phyloP scores from a whole-genome alignment of 148 eudicot genomes.

The Vaccinium darrowii region DNA sequence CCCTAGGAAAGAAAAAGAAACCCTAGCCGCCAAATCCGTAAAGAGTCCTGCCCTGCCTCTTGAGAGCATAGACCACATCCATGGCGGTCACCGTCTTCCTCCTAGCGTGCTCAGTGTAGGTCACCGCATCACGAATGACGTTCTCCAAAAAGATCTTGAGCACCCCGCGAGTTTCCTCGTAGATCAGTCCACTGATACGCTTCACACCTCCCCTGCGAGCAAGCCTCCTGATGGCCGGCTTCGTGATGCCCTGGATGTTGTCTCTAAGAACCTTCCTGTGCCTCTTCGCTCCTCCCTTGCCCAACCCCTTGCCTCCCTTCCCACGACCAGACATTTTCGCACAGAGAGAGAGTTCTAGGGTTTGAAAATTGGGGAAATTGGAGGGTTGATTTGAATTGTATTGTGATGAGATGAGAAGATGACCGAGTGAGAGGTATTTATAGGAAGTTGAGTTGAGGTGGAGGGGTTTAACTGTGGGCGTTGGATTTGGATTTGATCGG shows the following conservation, averaged over 20 bases:
- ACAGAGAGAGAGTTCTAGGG: not conserved
- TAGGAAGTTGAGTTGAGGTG: not conserved
- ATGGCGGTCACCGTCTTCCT: slow-evolving; percentile 1
- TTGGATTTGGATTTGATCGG: not conserved
- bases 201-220: slow-evolving; percentile 6
- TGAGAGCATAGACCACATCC: not conserved
- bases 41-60: slow-evolving; percentile 1
- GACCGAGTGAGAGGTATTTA: not conserved
- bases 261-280: not conserved
- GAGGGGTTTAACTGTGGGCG: not conserved
- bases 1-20: no score
- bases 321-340: not conserved
- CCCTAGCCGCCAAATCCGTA: not conserved
- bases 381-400: not conserved
- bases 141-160: slow-evolving; percentile 7
- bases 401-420: not conserved
- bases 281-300: not conserved
- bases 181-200: not conserved
- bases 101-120: not conserved
- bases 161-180: not conserved
- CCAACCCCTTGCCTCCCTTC: not conserved
- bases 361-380: not conserved
- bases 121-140: not conserved
- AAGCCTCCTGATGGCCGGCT: slow-evolving; percentile 3
- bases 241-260: slow-evolving; percentile 4